Evolutionary conservation across 106 monocot species (phyloP), one percentile per base, ranked within the genome.

Genomic region (Xerophyta viscosa): DNA sequence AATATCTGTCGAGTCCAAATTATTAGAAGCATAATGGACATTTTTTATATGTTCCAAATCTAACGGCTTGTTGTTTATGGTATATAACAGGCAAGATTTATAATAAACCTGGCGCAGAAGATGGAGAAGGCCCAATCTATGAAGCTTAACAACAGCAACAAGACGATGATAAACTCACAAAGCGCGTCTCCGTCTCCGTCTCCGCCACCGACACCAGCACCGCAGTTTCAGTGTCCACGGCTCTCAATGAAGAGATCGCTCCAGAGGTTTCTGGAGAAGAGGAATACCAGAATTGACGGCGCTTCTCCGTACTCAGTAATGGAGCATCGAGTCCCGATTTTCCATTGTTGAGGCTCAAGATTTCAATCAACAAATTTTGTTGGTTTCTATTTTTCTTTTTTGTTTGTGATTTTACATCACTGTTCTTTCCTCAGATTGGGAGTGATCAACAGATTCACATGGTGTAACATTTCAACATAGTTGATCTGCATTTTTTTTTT

Each of bases 181-280:
- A 29, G 17, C 41, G 22, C 3, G 23, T 58, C 20, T 46, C 52
- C 46, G 19, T 17, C 46, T 19, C 46, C 46, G 15, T 46, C 46
- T 46, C 46, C n/a, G 4, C 7, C 46, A 1, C 20, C 46, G 8
- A 13, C 46, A 8, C 60, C 5, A 11, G 8, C 47, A 20, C 26
- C 56, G 8, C 62, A 46, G 21, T 7, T 52, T 3, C 20, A 31
- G 17, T 39, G 20, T 26, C 37, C 41, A n/a, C 41, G 48, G 24
- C 43, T 57, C 0, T 61, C 71, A 14, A 77, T 71, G 77, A 77
- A 66, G 66, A 46, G 61, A 24, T 75, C 75, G 5, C 45, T 75
- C 31, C 68, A 75, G 63, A 27, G 58, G 15, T 60, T 61, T 48
- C 66, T 66, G 5, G 47, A 66, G 66, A 41, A 66, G 57, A 57